Evolutionary conservation across 2,329 filamentous ascomycete species (phyloP).

Genomic region (Talaromyces sp.): DNA sequence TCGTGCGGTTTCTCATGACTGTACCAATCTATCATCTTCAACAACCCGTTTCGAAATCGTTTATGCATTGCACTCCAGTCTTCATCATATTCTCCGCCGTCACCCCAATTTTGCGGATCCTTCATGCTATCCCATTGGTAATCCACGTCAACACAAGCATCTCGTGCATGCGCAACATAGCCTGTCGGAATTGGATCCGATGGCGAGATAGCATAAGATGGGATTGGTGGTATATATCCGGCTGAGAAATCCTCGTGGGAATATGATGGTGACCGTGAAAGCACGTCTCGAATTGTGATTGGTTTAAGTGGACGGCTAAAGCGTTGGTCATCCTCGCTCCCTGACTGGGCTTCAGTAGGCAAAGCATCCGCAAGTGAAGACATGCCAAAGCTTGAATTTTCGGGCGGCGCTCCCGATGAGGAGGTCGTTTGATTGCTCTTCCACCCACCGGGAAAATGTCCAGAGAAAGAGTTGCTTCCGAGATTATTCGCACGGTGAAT

Average conservation of each 20-base stretch:
- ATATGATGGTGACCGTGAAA: constrained; percentile 32
- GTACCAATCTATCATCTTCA: constrained; percentile 81
- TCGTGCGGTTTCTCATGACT: constrained; percentile 28
- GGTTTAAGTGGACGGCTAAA: background rate
- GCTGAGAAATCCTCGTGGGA: constrained; percentile 25
- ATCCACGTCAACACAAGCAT: constrained; percentile 81
- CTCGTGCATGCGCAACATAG: constrained; percentile 83
- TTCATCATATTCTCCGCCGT: constrained; percentile 81
- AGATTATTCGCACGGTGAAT: constrained; percentile 43
- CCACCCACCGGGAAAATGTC: constrained; percentile 55
- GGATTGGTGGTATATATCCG: constrained; percentile 69
- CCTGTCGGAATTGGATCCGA: constrained; percentile 79
- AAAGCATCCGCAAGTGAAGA: constrained; percentile 35
- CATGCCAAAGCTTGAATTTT: constrained; percentile 24
- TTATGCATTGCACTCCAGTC: constrained; percentile 96
- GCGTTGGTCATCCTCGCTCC: constrained; percentile 33
- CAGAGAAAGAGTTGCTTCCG: constrained; percentile 33
- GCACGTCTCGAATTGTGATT: constrained; percentile 20
- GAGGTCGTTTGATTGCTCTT: constrained; percentile 32
- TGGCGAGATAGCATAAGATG: constrained; percentile 75
- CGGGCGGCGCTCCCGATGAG: constrained; percentile 18
- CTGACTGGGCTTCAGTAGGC: constrained; percentile 44
- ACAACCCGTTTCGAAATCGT: constrained; percentile 74
- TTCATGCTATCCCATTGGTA: constrained; percentile 95
- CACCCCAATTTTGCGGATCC: constrained; percentile 71